Evolutionary conservation across 331 rosid species (phyloP), one percentile per base, ranked within the genome.

Genomic region (Quercus phellos): DNA sequence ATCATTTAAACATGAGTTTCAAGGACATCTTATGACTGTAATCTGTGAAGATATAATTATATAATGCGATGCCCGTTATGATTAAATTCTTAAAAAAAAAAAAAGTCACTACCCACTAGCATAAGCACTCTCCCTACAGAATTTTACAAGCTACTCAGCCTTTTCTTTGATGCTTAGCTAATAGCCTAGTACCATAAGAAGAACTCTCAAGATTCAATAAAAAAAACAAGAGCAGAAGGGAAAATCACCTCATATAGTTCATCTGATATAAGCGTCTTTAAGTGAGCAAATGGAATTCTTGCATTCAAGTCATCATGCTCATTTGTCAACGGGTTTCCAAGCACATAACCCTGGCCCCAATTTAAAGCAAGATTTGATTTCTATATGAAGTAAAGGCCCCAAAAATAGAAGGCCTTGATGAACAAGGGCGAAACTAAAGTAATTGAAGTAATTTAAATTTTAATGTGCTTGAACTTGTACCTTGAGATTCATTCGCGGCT

Each of bases 241-340:
- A 4, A 58, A 12, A 1, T 63, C 43, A 79, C 82, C 78, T 17
- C 16, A 38, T 63, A 79, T 7, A 79, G 82, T 32, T 73, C 73
- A 0, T 67, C 29, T 3, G 82, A 72, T 56, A 79, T 72, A 22
- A 79, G 82, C 2, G 77, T 12, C 59, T 61, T 35, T 0, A 55
- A 73, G 54, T 72, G 54, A 56, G 55, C 72, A 60, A 38, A 78
- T 50, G 73, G 63, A 2, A 78, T 30, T 78, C 82, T 70, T 27
- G 77, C 50, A 26, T 78, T 78, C 60, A 18, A 32, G 19, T 78
- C 82, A n/a, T n/a, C 53, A 27, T 58, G 2, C 24, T 0, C 0
- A 22, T 3, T 3, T 58, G 64, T 58, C 5, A n/a, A 0, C 3
- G 64, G 64, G 64, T 58, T 14, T 12, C 69, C 69, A 4, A 27